phyloP scores from a whole-genome alignment of 257 asterid species.

The Solanum okadae region DNA sequence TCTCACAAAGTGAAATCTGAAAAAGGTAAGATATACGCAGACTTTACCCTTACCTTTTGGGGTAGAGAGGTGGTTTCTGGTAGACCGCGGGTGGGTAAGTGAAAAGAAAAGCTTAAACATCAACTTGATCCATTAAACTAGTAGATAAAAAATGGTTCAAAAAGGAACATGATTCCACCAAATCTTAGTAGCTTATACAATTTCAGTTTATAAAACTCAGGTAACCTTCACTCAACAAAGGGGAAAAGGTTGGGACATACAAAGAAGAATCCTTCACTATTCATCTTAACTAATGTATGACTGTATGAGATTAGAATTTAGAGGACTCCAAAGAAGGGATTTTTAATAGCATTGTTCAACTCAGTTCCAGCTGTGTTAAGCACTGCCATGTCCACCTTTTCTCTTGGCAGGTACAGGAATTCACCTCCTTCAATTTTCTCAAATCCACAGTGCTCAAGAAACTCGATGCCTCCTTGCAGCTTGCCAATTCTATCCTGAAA shows the following conservation, averaged over 20 bases:
- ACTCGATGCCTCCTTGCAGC: constrained; percentile 77
- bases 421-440: constrained; percentile 89
- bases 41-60: background rate
- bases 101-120: background rate
- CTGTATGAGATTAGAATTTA: background rate
- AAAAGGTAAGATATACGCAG: background rate
- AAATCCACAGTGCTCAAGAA: constrained; percentile 88
- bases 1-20: rapidly evolving
- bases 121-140: background rate
- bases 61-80: background rate
- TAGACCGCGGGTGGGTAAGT: background rate
- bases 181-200: background rate
- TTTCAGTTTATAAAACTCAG: background rate
- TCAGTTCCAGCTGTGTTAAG: constrained; percentile 89
- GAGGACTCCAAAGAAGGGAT: constrained; percentile 93
- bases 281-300: background rate
- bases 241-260: background rate
- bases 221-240: background rate
- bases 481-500: constrained; percentile 98
- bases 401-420: constrained; percentile 64
- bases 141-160: background rate
- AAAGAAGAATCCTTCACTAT: background rate
- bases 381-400: constrained; percentile 75
- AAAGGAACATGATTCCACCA: background rate
- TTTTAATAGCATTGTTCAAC: constrained; percentile 75